These are phyloP conservation scores for Apophysomyces trapeziformis DNA, from an alignment of 371 early-diverging fungal genomes.

Conservation along the genomic window DNA sequence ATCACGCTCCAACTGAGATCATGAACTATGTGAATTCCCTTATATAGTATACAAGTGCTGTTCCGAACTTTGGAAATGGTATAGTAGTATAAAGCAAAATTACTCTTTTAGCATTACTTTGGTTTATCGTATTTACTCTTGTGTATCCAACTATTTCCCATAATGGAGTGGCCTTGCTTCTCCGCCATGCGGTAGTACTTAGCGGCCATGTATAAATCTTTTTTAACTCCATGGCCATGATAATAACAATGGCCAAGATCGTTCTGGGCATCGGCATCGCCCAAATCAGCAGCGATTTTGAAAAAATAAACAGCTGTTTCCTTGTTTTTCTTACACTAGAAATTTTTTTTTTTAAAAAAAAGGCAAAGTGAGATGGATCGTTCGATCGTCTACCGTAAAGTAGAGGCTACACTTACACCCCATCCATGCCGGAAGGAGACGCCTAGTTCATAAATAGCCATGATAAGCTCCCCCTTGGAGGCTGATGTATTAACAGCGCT, in stretches of 20 bases:
- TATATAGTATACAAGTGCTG: too few species aligned
- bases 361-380: not conserved
- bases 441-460: conserved; percentile 88
- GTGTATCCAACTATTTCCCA: conserved; percentile 86
- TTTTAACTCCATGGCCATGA: conserved; percentile 81
- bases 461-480: conserved; percentile 55
- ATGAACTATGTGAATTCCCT: too few species aligned
- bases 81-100: not conserved
- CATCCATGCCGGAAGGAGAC: conserved; percentile 87
- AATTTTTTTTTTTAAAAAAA: not conserved
- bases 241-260: conserved; percentile 80
- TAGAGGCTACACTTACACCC: conserved; percentile 64
- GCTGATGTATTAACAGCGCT: conserved; percentile 34
- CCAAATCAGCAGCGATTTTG: conserved; percentile 85
- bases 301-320: conserved; percentile 84
- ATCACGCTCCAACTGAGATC: too few species aligned
- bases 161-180: conserved; percentile 77
- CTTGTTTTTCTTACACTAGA: conserved; percentile 65
- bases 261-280: conserved; percentile 85
- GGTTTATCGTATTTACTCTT: conserved; percentile 53
- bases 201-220: conserved; percentile 79
- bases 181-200: conserved; percentile 86
- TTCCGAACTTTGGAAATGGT: too few species aligned
- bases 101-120: conserved; percentile 12
- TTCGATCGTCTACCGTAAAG: too few species aligned